phyloP scores from a whole-genome alignment of 257 asterid species.

The Buddleja alternifolia region DNA sequence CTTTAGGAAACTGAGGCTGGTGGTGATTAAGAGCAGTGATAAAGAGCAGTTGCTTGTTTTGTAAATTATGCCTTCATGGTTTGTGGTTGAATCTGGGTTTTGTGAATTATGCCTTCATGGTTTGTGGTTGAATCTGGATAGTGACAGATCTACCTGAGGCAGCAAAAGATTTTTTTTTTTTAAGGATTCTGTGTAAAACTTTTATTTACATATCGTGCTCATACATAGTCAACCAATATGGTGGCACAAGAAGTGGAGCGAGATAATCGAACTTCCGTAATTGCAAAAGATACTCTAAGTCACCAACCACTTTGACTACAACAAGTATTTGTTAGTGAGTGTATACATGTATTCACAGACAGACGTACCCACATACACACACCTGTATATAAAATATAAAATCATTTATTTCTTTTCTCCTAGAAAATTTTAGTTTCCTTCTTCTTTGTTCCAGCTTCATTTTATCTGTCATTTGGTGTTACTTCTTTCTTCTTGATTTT shows the following conservation, averaged over 20 bases:
- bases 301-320: not conserved
- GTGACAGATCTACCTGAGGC: too few species aligned
- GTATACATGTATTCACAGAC: not conserved
- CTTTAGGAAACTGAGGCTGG: not conserved
- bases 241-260: not conserved
- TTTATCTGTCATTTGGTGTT: not conserved
- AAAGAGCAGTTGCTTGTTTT: not conserved
- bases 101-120: not conserved
- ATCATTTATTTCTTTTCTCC: too few species aligned
- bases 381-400: too few species aligned
- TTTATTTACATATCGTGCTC: not conserved
- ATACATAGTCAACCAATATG: not conserved
- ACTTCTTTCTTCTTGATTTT: not conserved
- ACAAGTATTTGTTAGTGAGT: not conserved
- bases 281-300: conserved; percentile 4
- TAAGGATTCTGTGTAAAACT: too few species aligned
- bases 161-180: too few species aligned
- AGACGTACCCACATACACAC: too few species aligned
- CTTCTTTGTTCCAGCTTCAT: not conserved
- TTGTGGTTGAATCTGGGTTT: not conserved
- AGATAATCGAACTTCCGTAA: not conserved
- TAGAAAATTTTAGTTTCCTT: not conserved
- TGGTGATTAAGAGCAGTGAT: not conserved
- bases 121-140: too few species aligned
- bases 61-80: not conserved